phyloP scores from a whole-genome alignment of 1,284 basidiomycete genomes.

The Tilletia indica region DNA sequence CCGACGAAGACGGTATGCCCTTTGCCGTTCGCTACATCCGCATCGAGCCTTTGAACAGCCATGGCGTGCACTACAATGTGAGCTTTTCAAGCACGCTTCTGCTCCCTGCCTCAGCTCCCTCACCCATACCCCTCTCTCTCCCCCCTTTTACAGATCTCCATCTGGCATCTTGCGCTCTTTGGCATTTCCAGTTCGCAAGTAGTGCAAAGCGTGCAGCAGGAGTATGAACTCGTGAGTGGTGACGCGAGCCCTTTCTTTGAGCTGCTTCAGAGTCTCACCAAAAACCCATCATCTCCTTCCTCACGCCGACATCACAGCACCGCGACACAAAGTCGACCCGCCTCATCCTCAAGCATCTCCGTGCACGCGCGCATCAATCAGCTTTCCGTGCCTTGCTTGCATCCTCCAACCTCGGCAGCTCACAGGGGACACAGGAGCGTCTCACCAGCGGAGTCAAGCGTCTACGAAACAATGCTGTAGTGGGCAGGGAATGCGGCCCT shows the following conservation, averaged over 20 bases:
- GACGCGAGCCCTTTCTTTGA: too few relatives aligned
- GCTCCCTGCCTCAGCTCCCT: too few relatives aligned
- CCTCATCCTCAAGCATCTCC: conserved; percentile 69
- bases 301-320: conserved; percentile 30
- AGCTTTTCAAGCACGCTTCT: too few relatives aligned
- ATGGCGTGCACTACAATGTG: conserved; percentile 49
- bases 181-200: conserved; percentile 40
- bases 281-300: too few relatives aligned
- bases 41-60: conserved; percentile 54
- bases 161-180: conserved; percentile 55
- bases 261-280: too few relatives aligned
- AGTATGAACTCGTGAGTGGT: conserved; percentile 27
- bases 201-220: conserved; percentile 31
- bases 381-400: conserved; percentile 60
- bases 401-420: conserved; percentile 29
- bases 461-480: conserved; percentile 18
- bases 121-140: too few relatives aligned
- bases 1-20: conserved; percentile 29
- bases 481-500: conserved; percentile 26
- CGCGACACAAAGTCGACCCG: conserved; percentile 41
- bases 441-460: neutral
- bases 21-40: conserved; percentile 50
- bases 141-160: conserved; percentile 32
- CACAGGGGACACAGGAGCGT: conserved; percentile 64
- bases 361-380: conserved; percentile 70